Evolutionary conservation across 2,329 filamentous ascomycete species (phyloP).

Genomic region (Talaromyces sp.): DNA sequence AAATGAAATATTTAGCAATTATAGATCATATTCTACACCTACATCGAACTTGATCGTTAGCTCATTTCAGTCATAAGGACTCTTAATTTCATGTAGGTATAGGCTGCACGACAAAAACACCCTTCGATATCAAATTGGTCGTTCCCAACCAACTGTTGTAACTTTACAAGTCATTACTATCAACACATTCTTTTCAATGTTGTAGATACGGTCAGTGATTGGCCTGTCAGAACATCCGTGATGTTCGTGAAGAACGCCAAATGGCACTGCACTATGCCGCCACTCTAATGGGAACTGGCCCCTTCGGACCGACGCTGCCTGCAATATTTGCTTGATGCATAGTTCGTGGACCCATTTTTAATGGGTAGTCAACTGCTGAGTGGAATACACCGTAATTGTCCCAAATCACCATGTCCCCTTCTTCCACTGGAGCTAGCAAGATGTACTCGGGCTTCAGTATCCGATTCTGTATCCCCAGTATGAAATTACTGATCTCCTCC

Average conservation of each 20-base stretch:
- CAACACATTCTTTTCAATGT: neutral
- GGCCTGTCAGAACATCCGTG: neutral
- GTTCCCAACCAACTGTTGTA: neutral
- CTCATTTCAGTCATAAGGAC: neutral
- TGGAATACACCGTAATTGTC: constrained; percentile 46
- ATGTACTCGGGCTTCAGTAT: constrained; percentile 42
- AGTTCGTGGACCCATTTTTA: constrained; percentile 36
- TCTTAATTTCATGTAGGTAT: neutral
- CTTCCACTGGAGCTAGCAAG: constrained; percentile 35
- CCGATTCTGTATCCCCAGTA: constrained; percentile 11
- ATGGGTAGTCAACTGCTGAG: constrained; percentile 45
- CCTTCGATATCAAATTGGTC: neutral
- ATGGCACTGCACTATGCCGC: neutral
- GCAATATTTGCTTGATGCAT: constrained; percentile 50
- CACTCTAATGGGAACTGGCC: constrained; percentile 23
- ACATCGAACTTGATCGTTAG: neutral
- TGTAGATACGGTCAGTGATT: neutral
- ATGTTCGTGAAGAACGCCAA: neutral
- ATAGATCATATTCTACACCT: neutral
- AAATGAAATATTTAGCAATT: neutral
- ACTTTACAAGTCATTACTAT: neutral
- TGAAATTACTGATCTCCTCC: constrained; percentile 2
- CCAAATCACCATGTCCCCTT: constrained; percentile 48
- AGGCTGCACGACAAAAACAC: neutral
- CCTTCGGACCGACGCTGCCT: constrained; percentile 30